Percentiles rank a stretch among this genome's conserved stretches.
Conservation (phyloP, 768 basidiomycete species). For the Auriculariales sp. region DNA sequence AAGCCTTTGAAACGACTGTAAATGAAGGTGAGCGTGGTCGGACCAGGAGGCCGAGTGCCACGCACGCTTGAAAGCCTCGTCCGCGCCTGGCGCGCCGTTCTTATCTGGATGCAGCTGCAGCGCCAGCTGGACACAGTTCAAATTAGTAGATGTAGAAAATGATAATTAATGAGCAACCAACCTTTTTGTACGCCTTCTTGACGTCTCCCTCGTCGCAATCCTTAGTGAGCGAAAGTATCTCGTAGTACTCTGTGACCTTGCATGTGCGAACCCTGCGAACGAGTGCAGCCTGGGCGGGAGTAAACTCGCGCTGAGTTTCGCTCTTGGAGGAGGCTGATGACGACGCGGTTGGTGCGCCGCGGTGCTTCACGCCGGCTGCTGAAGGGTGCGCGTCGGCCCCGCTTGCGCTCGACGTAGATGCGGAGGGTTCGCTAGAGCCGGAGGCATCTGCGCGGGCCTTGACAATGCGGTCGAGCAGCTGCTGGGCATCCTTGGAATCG, state of each 20-base stretch:
- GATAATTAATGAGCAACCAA: conserved; percentile 16
- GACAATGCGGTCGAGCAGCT: conserved; percentile 54
- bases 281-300: conserved; percentile 63
- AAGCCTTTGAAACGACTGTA: conserved; percentile 93
- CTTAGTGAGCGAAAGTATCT: conserved; percentile 66
- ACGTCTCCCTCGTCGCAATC: conserved; percentile 75
- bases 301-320: conserved; percentile 68
- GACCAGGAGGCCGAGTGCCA: conserved; percentile 10
- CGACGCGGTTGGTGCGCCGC: conserved; percentile 22
- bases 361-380: conserved; percentile 53
- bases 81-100: conserved; percentile 95
- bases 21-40: conserved; percentile 4
- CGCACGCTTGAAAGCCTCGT: conserved; percentile 95
- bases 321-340: conserved; percentile 1
- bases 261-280: conserved; percentile 79
- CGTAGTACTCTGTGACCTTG: conserved; percentile 85
- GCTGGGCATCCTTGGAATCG: conserved; percentile 58
- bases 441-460: conserved; percentile 27
- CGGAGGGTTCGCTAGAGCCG: conserved; percentile 24
- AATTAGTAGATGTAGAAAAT: background rate
- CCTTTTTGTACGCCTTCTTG: conserved; percentile 95
- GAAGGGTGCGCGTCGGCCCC: conserved; percentile 53
- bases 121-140: conserved; percentile 46
- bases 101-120: conserved; percentile 83
- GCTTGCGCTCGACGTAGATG: conserved; percentile 18